Evolutionary conservation across 2,329 filamentous ascomycete genomes (phyloP).

Genomic region (Madurella mycetomatis): DNA sequence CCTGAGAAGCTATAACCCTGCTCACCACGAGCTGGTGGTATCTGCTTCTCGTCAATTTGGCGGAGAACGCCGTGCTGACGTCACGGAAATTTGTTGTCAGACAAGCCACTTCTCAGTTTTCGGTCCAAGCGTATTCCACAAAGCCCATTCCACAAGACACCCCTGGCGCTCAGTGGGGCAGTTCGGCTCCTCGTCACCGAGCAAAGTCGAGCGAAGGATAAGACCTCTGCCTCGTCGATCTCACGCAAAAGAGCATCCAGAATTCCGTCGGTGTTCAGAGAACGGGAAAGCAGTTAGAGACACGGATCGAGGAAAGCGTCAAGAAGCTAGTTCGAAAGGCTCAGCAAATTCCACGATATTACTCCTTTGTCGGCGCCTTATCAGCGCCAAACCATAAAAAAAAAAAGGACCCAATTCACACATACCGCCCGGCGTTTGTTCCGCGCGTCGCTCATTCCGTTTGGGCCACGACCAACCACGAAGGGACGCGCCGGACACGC

Average conservation of each 20-base stretch:
- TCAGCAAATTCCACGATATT: too few relatives aligned
- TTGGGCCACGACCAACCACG: slow-evolving; percentile 25
- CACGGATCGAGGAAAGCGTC: too few relatives aligned
- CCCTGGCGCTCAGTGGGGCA: slow-evolving; percentile 1
- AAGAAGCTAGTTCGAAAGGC: too few relatives aligned
- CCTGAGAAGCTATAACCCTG: too few relatives aligned
- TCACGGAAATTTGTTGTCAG: slow-evolving; percentile 5
- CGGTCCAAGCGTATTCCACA: slow-evolving; percentile 1
- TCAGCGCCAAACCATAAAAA: too few relatives aligned
- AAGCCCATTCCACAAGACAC: slow-evolving; percentile 8
- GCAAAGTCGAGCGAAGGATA: too few relatives aligned
- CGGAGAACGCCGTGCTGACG: slow-evolving; percentile 4
- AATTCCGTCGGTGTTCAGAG: not conserved
- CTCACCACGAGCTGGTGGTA: too few relatives aligned
- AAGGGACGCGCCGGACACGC: slow-evolving; percentile 18
- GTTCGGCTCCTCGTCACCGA: slow-evolving; percentile 2
- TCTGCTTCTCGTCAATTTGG: too few relatives aligned
- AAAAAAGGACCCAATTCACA: not conserved
- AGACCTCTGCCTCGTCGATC: not conserved
- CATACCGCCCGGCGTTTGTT: slow-evolving; percentile 9
- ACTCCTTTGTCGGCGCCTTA: not conserved
- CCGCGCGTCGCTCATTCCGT: slow-evolving; percentile 4
- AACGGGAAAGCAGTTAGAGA: too few relatives aligned
- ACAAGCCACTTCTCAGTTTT: not conserved
- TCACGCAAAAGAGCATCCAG: not conserved